Conservation (phyloP, 192 early-diverging fungal species). For the Linnemannia elongata region DNA sequence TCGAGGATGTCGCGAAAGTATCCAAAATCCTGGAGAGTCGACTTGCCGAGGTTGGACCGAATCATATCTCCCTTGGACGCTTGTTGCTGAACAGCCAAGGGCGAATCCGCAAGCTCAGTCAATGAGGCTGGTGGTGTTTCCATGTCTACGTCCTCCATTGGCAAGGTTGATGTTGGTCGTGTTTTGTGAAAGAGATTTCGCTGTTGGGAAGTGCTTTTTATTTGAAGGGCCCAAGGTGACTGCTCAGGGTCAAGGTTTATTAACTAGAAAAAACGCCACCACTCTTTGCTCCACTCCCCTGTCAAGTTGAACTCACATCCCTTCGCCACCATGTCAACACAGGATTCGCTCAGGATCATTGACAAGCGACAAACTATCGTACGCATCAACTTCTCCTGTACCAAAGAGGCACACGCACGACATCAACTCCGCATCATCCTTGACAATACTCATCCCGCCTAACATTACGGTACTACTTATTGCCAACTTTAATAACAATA, state of each 20-base stretch:
- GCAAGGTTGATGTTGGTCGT: background rate
- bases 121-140: conserved; percentile 26
- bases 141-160: conserved; percentile 41
- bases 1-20: conserved; percentile 51
- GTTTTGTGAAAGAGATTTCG: background rate
- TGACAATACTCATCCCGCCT: background rate
- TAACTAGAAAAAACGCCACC: conserved; percentile 19
- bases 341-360: conserved; percentile 26
- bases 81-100: background rate
- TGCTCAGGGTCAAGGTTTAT: background rate
- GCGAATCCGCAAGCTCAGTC: background rate
- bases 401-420: background rate
- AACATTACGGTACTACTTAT: background rate
- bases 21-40: conserved; percentile 32
- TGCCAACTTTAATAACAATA: background rate
- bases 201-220: background rate
- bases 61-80: background rate
- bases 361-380: conserved; percentile 38
- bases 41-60: conserved; percentile 25
- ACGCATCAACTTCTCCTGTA: background rate
- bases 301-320: too few species aligned
- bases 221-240: background rate
- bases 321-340: conserved; percentile 6
- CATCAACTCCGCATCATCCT: background rate
- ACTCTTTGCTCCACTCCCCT: conserved; percentile 1